Conservation (phyloP, 2,329 filamentous ascomycete genomes). For the Neofusicoccum sp. region DNA sequence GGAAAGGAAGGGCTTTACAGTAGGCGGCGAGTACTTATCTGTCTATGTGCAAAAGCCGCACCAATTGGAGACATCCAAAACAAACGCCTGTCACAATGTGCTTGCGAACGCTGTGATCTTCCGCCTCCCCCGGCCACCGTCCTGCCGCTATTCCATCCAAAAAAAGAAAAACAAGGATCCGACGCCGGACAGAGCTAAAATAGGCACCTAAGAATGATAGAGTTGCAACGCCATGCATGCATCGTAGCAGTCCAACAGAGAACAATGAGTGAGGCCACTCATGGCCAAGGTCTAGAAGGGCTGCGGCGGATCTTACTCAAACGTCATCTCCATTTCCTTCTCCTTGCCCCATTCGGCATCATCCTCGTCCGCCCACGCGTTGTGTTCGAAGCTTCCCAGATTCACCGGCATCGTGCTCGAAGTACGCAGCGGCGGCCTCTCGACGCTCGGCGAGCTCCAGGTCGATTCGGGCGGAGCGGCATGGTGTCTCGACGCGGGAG, state of each 20-base stretch:
- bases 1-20: neutral
- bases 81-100: conserved; percentile 11
- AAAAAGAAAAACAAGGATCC: neutral
- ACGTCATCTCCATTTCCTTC: conserved; percentile 50
- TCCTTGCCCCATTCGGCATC: conserved; percentile 47
- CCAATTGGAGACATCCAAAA: neutral
- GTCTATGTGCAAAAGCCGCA: neutral
- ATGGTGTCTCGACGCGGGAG: conserved; percentile 23
- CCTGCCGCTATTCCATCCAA: neutral
- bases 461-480: conserved; percentile 18
- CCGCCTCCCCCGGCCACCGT: neutral
- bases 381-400: conserved; percentile 33
- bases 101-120: neutral
- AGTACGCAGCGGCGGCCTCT: conserved; percentile 31
- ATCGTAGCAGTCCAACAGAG: neutral
- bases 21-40: neutral
- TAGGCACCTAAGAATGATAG: neutral
- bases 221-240: neutral
- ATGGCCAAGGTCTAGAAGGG: neutral
- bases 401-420: conserved; percentile 30
- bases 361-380: conserved; percentile 49
- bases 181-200: neutral
- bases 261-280: neutral
- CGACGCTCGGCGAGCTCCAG: conserved; percentile 24
- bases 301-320: conserved; percentile 31